Evolutionary conservation across 306 rosid species (phyloP), one percentile per base, ranked within the genome.

Genomic region (Acmispon strigosus): DNA sequence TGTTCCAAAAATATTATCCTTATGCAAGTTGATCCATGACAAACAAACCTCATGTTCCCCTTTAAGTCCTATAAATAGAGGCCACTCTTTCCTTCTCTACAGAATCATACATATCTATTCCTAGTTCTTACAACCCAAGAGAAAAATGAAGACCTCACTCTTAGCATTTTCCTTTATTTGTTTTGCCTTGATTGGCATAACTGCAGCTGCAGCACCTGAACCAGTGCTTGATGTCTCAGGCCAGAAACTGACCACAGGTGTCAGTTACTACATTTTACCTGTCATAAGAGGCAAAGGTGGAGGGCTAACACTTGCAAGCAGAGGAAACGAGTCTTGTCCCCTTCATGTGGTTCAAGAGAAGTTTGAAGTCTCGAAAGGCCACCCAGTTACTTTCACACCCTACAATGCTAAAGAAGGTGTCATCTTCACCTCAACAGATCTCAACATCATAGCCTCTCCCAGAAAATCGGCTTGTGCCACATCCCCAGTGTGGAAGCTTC

Each of bases 401-500:
- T 74, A 19, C 50, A 72, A 74, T 7, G 17, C 54, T 7, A 70
- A 17, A 29, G 10, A 47, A 8, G 75, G 84, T 9, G 57, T 73
- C 0, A 73, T 86, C n/a, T 48, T 43, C 1, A 50, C 67, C 6
- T 80, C 87, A 17, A 75, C 87, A 4, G 90, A 83, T 55, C 86
- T 75, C 27, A 86, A 86, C 81, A 76, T 86, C 69, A 81, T 63
- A 74, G 77, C 81, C 78, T 27, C 65, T 27, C 74, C 43, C 1
- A 62, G 43, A 2, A 7, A 12, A 1, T 34, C 50, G 0, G 36
- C 39, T 11, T 83, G 86, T 58, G 61, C 6, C 3, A 48, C 58
- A 4, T 66, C 87, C 1, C 49, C 70, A 0, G 87, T 86, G 20
- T 80, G 84, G 90, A 86, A 32, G 72, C 75, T 86, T 55, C 76